Evolutionary conservation across 768 basidiomycete genomes (phyloP).

Genomic region (Fistulinella prunicolor): DNA sequence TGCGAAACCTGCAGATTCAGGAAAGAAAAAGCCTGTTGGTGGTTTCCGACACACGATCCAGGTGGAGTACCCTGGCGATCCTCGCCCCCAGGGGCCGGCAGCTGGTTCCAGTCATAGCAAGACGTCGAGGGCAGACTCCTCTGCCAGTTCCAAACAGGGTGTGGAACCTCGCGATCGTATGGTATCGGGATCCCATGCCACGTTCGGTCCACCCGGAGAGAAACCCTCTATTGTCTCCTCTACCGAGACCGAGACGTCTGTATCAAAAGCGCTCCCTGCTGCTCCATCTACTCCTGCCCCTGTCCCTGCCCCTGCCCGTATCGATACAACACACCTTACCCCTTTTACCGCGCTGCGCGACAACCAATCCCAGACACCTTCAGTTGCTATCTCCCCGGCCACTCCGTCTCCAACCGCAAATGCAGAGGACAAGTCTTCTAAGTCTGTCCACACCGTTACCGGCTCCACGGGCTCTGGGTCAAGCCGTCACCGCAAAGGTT

Average conservation of each 20-base stretch:
- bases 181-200: conserved; percentile 12
- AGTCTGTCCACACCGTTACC: conserved; percentile 27
- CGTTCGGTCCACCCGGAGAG: conserved; percentile 10
- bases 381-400: conserved; percentile 39
- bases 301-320: conserved; percentile 15
- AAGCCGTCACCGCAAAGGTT: conserved; percentile 60
- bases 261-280: conserved; percentile 32
- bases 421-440: conserved; percentile 27
- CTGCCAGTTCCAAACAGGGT: conserved; percentile 15
- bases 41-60: conserved; percentile 91
- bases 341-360: conserved; percentile 28
- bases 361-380: conserved; percentile 28
- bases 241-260: conserved; percentile 7
- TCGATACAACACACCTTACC: conserved; percentile 20
- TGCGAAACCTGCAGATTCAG: conserved; percentile 38
- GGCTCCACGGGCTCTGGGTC: conserved; percentile 39
- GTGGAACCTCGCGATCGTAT: conserved; percentile 15
- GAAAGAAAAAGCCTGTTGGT: conserved; percentile 43
- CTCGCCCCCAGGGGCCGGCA: conserved; percentile 23
- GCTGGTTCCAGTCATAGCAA: conserved; percentile 22
- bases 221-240: conserved; percentile 16
- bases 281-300: conserved; percentile 19
- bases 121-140: conserved; percentile 7
- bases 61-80: conserved; percentile 82
- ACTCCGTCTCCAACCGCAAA: conserved; percentile 38